phyloP scores from a whole-genome alignment of 495 filamentous ascomycete genomes.

The Neurospora tetraspora region DNA sequence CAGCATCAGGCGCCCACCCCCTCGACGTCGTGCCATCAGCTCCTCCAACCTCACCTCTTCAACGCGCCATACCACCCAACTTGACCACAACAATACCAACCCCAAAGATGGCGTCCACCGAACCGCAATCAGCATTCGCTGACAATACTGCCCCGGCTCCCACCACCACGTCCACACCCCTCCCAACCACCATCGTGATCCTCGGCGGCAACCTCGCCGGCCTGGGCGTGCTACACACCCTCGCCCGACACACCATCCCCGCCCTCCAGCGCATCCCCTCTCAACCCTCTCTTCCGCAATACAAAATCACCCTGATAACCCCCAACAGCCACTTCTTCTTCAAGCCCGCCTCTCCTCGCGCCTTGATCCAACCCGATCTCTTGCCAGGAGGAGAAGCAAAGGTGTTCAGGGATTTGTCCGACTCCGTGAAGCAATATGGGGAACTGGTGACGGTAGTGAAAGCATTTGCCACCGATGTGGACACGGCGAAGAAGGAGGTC shows the following conservation, averaged over 20 bases:
- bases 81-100: neutral
- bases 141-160: neutral
- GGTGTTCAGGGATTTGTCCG: neutral
- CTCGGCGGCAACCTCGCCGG: conserved; percentile 30
- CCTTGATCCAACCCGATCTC: conserved; percentile 23
- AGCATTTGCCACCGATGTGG: neutral
- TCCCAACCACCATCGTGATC: conserved; percentile 20
- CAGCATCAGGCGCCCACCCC: neutral
- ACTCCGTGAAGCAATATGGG: neutral
- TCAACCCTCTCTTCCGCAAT: conserved; percentile 7
- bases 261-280: conserved; percentile 15
- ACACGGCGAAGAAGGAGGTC: neutral
- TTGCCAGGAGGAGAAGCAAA: conserved; percentile 24
- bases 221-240: conserved; percentile 25
- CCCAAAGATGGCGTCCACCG: neutral
- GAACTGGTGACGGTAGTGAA: neutral
- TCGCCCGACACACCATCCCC: conserved; percentile 25
- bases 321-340: conserved; percentile 33
- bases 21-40: neutral
- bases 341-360: conserved; percentile 30
- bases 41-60: too few relatives aligned
- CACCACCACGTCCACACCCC: neutral
- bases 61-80: neutral
- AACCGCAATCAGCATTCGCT: neutral
- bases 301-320: conserved; percentile 31